These are phyloP conservation scores for Epichloe hybrida DNA, from an alignment of 2,329 filamentous ascomycete species.

Conservation along the genomic window DNA sequence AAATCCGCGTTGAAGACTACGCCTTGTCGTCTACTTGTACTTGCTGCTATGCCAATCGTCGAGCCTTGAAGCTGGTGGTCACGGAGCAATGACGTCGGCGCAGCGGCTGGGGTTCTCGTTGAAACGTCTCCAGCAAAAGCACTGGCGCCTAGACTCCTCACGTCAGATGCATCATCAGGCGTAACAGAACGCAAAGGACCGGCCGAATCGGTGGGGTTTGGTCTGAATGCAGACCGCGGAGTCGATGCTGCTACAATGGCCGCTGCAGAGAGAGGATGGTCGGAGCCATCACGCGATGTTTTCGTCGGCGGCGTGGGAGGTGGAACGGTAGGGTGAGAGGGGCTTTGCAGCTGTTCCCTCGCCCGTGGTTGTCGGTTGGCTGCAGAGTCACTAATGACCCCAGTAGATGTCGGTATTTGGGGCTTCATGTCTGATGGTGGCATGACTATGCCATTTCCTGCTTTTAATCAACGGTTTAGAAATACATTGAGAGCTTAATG, in stretches of 20 bases:
- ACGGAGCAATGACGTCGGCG: conserved; percentile 10
- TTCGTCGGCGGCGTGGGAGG: conserved; percentile 10
- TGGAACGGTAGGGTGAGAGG: conserved; percentile 3
- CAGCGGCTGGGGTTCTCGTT: neutral
- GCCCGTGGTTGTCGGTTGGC: conserved; percentile 17
- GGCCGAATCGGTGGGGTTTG: conserved; percentile 17
- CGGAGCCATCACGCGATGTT: neutral
- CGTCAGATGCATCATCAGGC: conserved; percentile 38
- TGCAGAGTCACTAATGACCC: conserved; percentile 23
- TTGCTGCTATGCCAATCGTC: conserved; percentile 18
- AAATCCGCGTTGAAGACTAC: conserved; percentile 47
- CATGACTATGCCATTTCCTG: conserved; percentile 32
- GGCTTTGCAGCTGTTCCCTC: conserved; percentile 9
- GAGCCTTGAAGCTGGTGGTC: conserved; percentile 19
- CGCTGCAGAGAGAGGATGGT: neutral
- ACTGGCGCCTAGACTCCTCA: conserved; percentile 14
- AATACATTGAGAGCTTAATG: conserved; percentile 16
- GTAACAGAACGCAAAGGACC: conserved; percentile 51
- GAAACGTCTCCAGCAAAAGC: conserved; percentile 10
- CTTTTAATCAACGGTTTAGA: conserved; percentile 20
- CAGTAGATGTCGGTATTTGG: conserved; percentile 13
- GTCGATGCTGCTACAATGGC: conserved; percentile 18
- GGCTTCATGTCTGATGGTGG: conserved; percentile 32
- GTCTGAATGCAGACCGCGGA: conserved; percentile 21
- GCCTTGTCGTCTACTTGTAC: conserved; percentile 38